Conservation (phyloP, 352 stramenopile genomes). For the Chrysophaeum taylorii region DNA sequence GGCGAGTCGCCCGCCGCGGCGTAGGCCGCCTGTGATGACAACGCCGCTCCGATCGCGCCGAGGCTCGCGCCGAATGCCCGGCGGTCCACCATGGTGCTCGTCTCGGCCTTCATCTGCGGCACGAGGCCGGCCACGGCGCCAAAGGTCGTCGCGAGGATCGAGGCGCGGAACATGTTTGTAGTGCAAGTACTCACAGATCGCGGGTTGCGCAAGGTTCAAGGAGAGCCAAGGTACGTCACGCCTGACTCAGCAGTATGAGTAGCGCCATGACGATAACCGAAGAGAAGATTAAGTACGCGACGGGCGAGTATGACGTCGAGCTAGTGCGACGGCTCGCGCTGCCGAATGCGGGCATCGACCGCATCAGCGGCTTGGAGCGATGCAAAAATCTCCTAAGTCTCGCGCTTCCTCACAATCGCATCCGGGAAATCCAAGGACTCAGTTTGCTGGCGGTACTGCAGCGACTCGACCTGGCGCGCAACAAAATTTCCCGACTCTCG, state of each 20-base stretch:
- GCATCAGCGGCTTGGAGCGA: background rate
- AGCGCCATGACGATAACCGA: background rate
- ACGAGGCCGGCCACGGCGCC: background rate
- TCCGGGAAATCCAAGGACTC: background rate
- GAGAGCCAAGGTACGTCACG: too few relatives aligned
- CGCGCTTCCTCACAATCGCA: background rate
- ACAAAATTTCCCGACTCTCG: background rate
- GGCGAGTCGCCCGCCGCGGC: background rate
- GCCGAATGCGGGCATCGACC: background rate
- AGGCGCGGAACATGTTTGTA: too few relatives aligned
- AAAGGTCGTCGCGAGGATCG: too few relatives aligned
- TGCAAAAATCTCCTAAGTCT: background rate
- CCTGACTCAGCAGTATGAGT: too few relatives aligned
- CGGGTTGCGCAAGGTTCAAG: too few relatives aligned
- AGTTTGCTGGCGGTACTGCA: background rate
- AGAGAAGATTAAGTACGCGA: constrained; percentile 7
- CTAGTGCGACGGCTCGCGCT: background rate
- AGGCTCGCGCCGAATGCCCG: background rate
- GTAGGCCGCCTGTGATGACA: background rate
- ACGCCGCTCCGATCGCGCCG: background rate
- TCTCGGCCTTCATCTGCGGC: too few relatives aligned
- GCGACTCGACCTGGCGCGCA: background rate
- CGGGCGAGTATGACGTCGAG: constrained; percentile 5
- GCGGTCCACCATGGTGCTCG: background rate
- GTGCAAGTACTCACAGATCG: too few relatives aligned